phyloP scores from a whole-genome alignment of 768 basidiomycete genomes.

The Amanita rubescens region DNA sequence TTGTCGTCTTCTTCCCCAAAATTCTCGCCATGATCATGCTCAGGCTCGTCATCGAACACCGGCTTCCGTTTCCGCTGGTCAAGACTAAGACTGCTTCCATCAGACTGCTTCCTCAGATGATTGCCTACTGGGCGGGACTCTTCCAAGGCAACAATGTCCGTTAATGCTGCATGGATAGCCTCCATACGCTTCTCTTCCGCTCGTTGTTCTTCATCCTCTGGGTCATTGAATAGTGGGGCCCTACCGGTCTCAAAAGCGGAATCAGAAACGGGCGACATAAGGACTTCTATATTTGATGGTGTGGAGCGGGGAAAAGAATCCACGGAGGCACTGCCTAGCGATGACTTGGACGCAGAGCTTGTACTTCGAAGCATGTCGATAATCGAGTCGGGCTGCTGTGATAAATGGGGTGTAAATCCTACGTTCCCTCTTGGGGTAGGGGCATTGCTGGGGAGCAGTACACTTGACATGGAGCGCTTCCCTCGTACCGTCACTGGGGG shows the following conservation, averaged over 20 bases:
- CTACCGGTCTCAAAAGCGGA: conserved; percentile 45
- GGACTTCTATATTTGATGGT: conserved; percentile 65
- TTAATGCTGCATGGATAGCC: conserved; percentile 92
- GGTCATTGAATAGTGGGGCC: conserved; percentile 76
- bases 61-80: conserved; percentile 18
- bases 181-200: conserved; percentile 85
- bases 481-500: conserved; percentile 6
- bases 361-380: conserved; percentile 31
- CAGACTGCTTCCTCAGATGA: neutral
- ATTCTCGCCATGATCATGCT: conserved; percentile 39
- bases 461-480: neutral
- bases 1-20: conserved; percentile 25
- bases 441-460: neutral
- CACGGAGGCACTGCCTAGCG: conserved; percentile 14
- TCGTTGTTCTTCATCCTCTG: conserved; percentile 61
- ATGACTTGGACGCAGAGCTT: conserved; percentile 34
- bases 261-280: conserved; percentile 68
- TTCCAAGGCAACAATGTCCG: conserved; percentile 90
- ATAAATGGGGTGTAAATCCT: conserved; percentile 8
- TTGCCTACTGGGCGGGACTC: conserved; percentile 25
- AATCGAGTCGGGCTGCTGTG: conserved; percentile 30
- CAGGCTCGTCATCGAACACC: conserved; percentile 24
- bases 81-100: conserved; percentile 1
- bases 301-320: conserved; percentile 17
- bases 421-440: neutral